A percentile compares a stretch with the other conserved stretches of the same genome.
phyloP scores from a whole-genome alignment of 768 basidiomycete species.

The Boletus rubroflammeus region DNA sequence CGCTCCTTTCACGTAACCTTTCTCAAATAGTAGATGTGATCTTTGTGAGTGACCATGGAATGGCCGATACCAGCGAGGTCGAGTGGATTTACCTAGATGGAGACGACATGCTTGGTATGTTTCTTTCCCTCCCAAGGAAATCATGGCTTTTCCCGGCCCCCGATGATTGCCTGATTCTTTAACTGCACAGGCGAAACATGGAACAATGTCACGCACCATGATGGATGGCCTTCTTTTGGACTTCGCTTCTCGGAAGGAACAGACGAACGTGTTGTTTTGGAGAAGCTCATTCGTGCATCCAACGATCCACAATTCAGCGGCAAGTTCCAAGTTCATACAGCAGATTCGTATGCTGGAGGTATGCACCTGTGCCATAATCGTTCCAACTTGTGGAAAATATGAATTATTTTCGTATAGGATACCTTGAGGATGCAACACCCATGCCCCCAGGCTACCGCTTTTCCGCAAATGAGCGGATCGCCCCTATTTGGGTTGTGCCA shows the following conservation, averaged over 20 bases:
- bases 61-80: slow-evolving; percentile 82
- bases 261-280: slow-evolving; percentile 55
- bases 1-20: slow-evolving; percentile 67
- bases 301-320: slow-evolving; percentile 33
- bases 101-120: slow-evolving; percentile 26
- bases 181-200: slow-evolving; percentile 20
- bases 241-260: slow-evolving; percentile 63
- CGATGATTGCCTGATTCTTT: not conserved
- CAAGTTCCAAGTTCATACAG: slow-evolving; percentile 61
- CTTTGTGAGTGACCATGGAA: slow-evolving; percentile 91
- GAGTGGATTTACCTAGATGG: slow-evolving; percentile 75
- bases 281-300: slow-evolving; percentile 52
- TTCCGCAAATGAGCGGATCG: slow-evolving; percentile 67
- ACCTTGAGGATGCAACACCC: slow-evolving; percentile 12
- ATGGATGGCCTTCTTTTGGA: slow-evolving; percentile 90
- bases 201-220: slow-evolving; percentile 48
- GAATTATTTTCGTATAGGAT: not conserved
- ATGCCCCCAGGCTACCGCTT: slow-evolving; percentile 87
- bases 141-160: not conserved
- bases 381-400: not conserved
- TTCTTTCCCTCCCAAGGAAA: not conserved
- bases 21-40: slow-evolving; percentile 82
- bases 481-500: slow-evolving; percentile 84
- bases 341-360: slow-evolving; percentile 25
- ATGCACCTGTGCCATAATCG: not conserved